phyloP scores from a whole-genome alignment of 208 protist genomes.

The Leishmania guyanensis region DNA sequence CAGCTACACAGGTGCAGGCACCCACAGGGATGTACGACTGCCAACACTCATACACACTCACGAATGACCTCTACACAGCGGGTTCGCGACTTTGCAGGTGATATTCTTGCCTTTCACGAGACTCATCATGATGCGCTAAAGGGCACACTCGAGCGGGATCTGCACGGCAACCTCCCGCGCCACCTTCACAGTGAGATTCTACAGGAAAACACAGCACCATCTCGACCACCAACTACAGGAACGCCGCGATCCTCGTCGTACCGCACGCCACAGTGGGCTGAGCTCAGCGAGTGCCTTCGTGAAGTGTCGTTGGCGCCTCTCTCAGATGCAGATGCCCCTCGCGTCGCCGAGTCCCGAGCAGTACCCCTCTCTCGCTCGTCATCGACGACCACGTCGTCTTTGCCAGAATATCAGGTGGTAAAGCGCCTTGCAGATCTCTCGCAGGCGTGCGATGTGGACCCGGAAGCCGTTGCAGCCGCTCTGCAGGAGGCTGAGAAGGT shows the following conservation, averaged over 20 bases:
- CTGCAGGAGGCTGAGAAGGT: slow-evolving; percentile 27
- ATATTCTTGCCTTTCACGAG: slow-evolving; percentile 52
- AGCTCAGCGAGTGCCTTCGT: slow-evolving; percentile 28
- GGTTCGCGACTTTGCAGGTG: not conserved
- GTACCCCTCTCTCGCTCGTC: not conserved
- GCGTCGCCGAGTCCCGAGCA: not conserved
- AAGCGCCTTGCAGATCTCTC: slow-evolving; percentile 25
- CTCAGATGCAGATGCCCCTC: not conserved
- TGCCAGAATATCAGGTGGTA: slow-evolving; percentile 2
- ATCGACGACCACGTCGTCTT: not conserved
- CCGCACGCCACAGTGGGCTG: slow-evolving; percentile 27
- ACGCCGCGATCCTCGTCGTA: slow-evolving; percentile 1
- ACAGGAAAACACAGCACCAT: not conserved
- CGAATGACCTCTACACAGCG: not conserved
- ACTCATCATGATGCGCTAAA: slow-evolving; percentile 47
- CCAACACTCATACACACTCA: not conserved
- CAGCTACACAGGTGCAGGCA: not conserved
- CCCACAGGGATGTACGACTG: not conserved
- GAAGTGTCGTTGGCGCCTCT: slow-evolving; percentile 11
- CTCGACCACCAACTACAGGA: not conserved
- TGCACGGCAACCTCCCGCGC: slow-evolving; percentile 19
- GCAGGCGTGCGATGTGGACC: slow-evolving; percentile 12
- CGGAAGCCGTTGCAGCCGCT: slow-evolving; percentile 10
- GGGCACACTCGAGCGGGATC: slow-evolving; percentile 29
- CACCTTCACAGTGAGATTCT: not conserved